These are phyloP conservation scores for Hymenoscyphus fraxineus DNA, from an alignment of 2,329 filamentous ascomycete genomes.

Conservation along the genomic window DNA sequence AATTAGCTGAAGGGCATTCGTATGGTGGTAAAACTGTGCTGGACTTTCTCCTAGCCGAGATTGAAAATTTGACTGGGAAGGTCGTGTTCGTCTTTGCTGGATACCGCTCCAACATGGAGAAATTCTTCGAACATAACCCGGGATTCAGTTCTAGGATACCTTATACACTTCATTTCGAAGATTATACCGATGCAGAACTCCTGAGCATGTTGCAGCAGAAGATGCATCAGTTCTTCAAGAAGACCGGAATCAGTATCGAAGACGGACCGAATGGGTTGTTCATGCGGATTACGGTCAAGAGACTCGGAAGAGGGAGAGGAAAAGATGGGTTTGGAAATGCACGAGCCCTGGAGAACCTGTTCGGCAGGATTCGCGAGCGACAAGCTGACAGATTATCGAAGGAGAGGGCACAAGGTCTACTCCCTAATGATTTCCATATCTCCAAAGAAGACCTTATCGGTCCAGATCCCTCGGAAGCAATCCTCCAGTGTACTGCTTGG, in stretches of 20 bases:
- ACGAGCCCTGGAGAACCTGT: slow-evolving; percentile 59
- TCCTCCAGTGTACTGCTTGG: slow-evolving; percentile 55
- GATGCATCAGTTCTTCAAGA: slow-evolving; percentile 51
- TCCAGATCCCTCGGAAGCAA: slow-evolving; percentile 54
- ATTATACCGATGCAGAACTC: slow-evolving; percentile 65
- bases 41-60: slow-evolving; percentile 67
- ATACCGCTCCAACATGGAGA: slow-evolving; percentile 71
- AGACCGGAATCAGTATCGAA: slow-evolving; percentile 53
- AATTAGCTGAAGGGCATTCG: slow-evolving; percentile 59
- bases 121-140: slow-evolving; percentile 70
- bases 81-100: slow-evolving; percentile 71
- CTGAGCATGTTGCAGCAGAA: slow-evolving; percentile 54
- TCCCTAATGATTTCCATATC: slow-evolving; percentile 55
- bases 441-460: slow-evolving; percentile 69
- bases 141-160: slow-evolving; percentile 69
- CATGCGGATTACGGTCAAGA: slow-evolving; percentile 56
- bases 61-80: slow-evolving; percentile 68
- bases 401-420: slow-evolving; percentile 39
- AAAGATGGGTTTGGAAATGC: slow-evolving; percentile 71
- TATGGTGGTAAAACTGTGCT: slow-evolving; percentile 58
- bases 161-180: slow-evolving; percentile 59
- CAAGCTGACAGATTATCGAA: slow-evolving; percentile 54
- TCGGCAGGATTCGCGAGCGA: slow-evolving; percentile 51
- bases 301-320: slow-evolving; percentile 60
- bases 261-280: slow-evolving; percentile 58